Conservation (phyloP, 306 rosid species). For the Vigna hirtella region DNA sequence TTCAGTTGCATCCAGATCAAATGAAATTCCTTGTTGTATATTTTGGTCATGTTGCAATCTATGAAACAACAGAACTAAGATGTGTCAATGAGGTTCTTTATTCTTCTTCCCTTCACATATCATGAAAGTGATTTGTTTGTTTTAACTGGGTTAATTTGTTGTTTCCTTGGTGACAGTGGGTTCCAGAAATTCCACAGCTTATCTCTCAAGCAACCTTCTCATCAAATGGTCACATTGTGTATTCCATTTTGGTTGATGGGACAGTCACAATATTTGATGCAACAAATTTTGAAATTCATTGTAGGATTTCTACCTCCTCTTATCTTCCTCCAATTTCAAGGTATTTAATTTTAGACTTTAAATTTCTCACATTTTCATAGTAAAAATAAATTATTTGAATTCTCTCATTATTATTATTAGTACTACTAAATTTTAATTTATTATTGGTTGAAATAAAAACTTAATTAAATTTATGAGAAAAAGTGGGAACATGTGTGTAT, state of each 20-base stretch:
- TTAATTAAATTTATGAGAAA: too few relatives aligned
- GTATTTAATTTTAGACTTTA: slow-evolving; percentile 16
- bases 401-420: too few relatives aligned
- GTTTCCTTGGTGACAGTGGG: slow-evolving; percentile 45
- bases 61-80: slow-evolving; percentile 46
- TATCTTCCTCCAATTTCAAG: slow-evolving; percentile 46
- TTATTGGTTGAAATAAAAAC: too few relatives aligned
- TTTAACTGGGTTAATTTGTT: background rate
- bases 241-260: slow-evolving; percentile 49
- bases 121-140: background rate
- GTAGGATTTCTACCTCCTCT: slow-evolving; percentile 37
- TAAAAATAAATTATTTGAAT: background rate
- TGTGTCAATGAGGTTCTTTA: slow-evolving; percentile 49
- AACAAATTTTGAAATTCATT: slow-evolving; percentile 33
- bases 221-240: slow-evolving; percentile 43
- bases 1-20: slow-evolving; percentile 46
- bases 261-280: slow-evolving; percentile 41
- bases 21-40: slow-evolving; percentile 42
- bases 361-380: background rate
- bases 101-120: background rate
- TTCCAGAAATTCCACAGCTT: slow-evolving; percentile 1
- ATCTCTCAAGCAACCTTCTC: slow-evolving; percentile 57
- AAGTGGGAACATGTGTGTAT: too few relatives aligned
- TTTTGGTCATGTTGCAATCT: slow-evolving; percentile 48
- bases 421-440: too few relatives aligned